Evolutionary conservation across 176 grass and related monocot species (phyloP), one percentile per base, ranked within the genome.

Genomic region (Elymus sibiricus): DNA sequence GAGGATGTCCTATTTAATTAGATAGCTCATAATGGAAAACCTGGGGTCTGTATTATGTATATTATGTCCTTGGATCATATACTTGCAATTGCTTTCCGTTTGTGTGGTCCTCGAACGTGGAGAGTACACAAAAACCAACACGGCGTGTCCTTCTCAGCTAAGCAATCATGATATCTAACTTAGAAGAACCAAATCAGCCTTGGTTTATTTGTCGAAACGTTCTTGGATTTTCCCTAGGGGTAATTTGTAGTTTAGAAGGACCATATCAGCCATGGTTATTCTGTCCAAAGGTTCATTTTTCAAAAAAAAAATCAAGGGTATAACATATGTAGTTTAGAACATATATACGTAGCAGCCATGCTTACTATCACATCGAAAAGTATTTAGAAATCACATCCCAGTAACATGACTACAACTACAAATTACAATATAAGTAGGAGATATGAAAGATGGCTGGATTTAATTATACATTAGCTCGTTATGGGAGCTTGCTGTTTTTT

Each of bases 1-100:
- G 60, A 77, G 73, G 47, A 51, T 68, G 60, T 76, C 35, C 61
- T 87, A 49, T 56, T 78, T 55, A 85, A 63, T 28, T 29, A 22
- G 82, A 70, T 80, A 80, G 12, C 69, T 91, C 59, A 86, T 87
- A 69, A 80, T 84, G 84, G 46, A 56, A 64, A 70, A 25, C 24
- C 66, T 75, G 59, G 69, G 55, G 11, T 67, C 51, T 76, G 71
- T 63, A 65, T 32, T 26, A 17, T 69, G 64, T 72, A 90, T 79
- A 78, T 78, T 80, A 56, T 70, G 47, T 37, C 77, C 47, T 80
- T 84, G 85, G 75, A 79, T 74, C 29, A 77, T 15, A 77, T 82
- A 77, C 21, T 78, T 71, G 42, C n/a, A 65, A 26, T 39, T 83
- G 43, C 44, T 90, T 79, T 87, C 44, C 70, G 4, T 65, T 83